Evolutionary conservation across 352 stramenopile species (phyloP).

Genomic region (Phytophthora quininea): DNA sequence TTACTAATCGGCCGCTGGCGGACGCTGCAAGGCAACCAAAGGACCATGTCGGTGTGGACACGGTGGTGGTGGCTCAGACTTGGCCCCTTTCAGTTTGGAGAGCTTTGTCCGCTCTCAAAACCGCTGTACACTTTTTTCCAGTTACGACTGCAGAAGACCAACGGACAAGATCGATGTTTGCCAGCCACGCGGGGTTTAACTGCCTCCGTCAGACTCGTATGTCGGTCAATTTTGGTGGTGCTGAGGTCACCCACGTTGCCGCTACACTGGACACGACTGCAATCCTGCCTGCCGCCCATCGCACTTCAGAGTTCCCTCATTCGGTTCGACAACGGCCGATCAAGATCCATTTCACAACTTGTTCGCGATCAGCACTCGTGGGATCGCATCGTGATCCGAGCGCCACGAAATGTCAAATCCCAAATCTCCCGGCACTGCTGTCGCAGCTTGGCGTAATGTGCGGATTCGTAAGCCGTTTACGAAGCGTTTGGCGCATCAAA

Average conservation of each 20-base stretch:
- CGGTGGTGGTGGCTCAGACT: too few species aligned
- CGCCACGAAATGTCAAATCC: slow-evolving; percentile 3
- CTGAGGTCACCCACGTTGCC: not conserved
- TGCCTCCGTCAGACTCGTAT: too few species aligned
- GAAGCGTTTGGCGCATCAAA: too few species aligned
- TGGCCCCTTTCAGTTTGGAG: too few species aligned
- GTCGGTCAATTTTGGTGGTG: not conserved
- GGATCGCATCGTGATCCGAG: not conserved
- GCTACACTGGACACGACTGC: not conserved
- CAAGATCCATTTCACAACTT: not conserved
- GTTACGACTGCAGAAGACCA: too few species aligned
- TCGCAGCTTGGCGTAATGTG: not conserved
- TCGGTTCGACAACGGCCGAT: slow-evolving; percentile 6
- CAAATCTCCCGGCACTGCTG: not conserved
- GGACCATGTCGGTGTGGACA: too few species aligned
- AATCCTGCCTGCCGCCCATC: not conserved
- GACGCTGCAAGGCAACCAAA: too few species aligned
- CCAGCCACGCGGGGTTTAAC: too few species aligned
- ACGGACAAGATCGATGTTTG: too few species aligned
- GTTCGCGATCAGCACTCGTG: not conserved
- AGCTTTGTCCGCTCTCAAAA: too few species aligned
- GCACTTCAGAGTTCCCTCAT: not conserved
- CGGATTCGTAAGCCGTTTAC: not conserved
- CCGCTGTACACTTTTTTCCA: too few species aligned
- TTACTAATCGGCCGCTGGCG: slow-evolving; percentile 3